phyloP scores from a whole-genome alignment of 306 rosid genomes.

The Morella rubra region DNA sequence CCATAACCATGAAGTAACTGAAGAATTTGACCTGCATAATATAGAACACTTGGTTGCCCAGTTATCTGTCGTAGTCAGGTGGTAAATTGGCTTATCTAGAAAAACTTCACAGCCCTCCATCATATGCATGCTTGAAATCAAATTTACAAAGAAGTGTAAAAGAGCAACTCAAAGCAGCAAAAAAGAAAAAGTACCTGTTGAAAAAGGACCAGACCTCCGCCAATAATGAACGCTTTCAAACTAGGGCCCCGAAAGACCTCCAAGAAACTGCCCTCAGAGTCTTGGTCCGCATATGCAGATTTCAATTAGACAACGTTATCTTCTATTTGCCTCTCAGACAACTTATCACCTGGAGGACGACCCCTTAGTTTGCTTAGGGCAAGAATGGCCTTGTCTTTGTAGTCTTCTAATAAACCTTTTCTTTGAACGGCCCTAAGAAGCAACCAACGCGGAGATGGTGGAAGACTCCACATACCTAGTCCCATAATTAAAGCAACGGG shows the following conservation, averaged over 20 bases:
- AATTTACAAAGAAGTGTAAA: constrained; percentile 14
- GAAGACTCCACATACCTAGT: constrained; percentile 79
- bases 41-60: constrained; percentile 96
- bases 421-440: constrained; percentile 97
- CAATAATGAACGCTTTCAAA: constrained; percentile 83
- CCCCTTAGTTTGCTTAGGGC: constrained; percentile 81
- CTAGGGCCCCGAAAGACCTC: constrained; percentile 94
- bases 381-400: constrained; percentile 64
- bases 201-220: constrained; percentile 91
- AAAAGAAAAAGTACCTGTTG: constrained; percentile 69
- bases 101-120: constrained; percentile 33
- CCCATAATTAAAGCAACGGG: constrained; percentile 88
- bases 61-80: constrained; percentile 70
- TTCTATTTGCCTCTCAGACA: constrained; percentile 81
- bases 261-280: constrained; percentile 74
- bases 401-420: constrained; percentile 65
- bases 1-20: constrained; percentile 58
- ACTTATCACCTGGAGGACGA: constrained; percentile 68
- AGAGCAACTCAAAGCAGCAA: constrained; percentile 15
- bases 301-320: constrained; percentile 68
- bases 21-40: constrained; percentile 90
- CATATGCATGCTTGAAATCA: constrained; percentile 21
- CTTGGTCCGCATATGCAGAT: constrained; percentile 68
- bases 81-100: constrained; percentile 37
- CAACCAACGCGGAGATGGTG: constrained; percentile 92